A percentile compares a stretch with the other conserved stretches of the same genome.
Conservation (phyloP, 169 alveolate genomes). For the Plasmodium sp. region DNA sequence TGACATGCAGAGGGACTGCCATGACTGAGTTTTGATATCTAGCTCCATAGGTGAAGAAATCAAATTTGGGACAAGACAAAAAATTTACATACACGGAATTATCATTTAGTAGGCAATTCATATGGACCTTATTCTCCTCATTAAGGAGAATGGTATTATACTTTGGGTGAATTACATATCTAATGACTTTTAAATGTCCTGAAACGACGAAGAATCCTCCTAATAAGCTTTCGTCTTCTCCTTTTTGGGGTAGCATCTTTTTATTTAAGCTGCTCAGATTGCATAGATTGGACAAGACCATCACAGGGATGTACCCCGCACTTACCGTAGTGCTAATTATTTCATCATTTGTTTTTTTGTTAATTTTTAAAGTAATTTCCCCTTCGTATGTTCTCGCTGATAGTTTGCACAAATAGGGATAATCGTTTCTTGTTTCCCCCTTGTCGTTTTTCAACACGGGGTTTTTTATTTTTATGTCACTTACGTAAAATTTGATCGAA, state of each 20-base stretch:
- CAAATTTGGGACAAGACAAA: constrained; percentile 88
- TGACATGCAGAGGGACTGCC: constrained; percentile 10
- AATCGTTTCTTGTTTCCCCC: constrained; percentile 34
- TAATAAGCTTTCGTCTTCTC: constrained; percentile 98
- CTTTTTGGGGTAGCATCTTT: constrained; percentile 92
- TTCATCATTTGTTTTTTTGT: constrained; percentile 60
- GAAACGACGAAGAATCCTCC: constrained; percentile 99
- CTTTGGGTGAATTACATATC: constrained; percentile 96
- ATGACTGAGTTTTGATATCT: constrained; percentile 8
- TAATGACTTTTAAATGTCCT: constrained; percentile 97
- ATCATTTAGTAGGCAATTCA: constrained; percentile 90
- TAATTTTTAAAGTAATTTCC: constrained; percentile 42
- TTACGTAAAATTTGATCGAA: constrained; percentile 35
- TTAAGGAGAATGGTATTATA: constrained; percentile 93
- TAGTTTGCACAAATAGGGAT: constrained; percentile 72
- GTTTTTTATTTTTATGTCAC: constrained; percentile 67
- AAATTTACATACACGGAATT: constrained; percentile 87
- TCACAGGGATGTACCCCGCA: constrained; percentile 97
- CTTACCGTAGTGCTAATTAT: constrained; percentile 27
- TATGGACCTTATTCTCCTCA: constrained; percentile 78
- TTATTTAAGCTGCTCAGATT: constrained; percentile 92
- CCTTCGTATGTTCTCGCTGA: constrained; percentile 69
- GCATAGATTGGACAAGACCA: constrained; percentile 97
- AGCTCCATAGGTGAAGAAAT: constrained; percentile 76
- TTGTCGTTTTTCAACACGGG: constrained; percentile 65